Evolutionary conservation across 2,329 filamentous ascomycete species (phyloP).

Genomic region (Talaromyces rugulosus): DNA sequence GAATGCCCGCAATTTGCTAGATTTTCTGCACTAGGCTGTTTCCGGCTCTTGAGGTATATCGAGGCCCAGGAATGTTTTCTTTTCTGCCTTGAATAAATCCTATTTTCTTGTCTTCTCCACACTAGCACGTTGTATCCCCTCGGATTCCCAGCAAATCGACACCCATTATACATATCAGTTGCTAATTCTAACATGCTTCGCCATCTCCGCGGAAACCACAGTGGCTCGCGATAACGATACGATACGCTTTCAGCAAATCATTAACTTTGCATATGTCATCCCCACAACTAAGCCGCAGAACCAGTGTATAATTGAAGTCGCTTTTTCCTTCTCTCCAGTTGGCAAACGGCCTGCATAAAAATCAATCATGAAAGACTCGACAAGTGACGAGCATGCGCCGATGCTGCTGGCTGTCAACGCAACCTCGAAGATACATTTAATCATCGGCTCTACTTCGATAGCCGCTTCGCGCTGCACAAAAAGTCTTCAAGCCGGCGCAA

Average conservation of each 20-base stretch:
- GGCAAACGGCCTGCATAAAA: neutral
- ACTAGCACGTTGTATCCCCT: neutral
- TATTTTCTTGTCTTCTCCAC: neutral
- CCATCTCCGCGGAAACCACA: neutral
- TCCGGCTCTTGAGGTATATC: neutral
- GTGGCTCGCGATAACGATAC: neutral
- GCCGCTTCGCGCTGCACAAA: constrained; percentile 79
- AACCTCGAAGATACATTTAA: constrained; percentile 62
- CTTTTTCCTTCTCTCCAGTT: neutral
- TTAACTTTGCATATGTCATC: neutral
- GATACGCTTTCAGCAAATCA: neutral
- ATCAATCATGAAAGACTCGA: constrained; percentile 27
- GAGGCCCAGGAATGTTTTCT: neutral
- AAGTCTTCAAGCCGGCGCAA: constrained; percentile 76
- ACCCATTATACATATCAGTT: neutral
- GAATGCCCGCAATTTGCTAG: constrained; percentile 1
- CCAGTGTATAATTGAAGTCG: neutral
- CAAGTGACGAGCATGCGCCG: constrained; percentile 21
- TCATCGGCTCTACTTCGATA: constrained; percentile 81
- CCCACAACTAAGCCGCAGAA: neutral
- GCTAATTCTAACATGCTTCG: neutral
- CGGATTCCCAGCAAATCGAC: neutral
- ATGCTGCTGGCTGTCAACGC: constrained; percentile 39
- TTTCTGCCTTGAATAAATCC: neutral
- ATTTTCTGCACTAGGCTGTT: neutral